Base-by-base conservation (phyloP, 1,139 yeast species). In the Candida freyschussii region DNA sequence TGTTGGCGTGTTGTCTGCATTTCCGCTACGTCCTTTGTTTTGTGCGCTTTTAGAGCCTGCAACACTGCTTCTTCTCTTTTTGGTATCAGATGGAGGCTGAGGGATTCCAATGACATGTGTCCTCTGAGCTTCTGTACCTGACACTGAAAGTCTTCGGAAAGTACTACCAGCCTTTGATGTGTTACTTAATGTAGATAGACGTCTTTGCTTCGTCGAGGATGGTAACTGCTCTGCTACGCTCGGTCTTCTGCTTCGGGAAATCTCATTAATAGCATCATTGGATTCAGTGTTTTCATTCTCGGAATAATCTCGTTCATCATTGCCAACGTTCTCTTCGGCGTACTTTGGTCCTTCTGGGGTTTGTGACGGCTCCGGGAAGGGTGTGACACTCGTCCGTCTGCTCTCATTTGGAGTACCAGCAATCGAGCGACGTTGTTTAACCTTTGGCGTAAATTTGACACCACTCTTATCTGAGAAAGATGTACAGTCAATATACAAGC, bases 361-460 rank as follows among this genome's bases (percentile, higher is more conserved):
- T 3, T 7, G 16, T 25, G 24, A 12, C 9, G 19, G 10, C 9
- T 18, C 33, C 14, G 31, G 18, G n/a, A 31, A 16, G 2, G 48
- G 41, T 1, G 47, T 36, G 4, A 40, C 42, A 22, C 49, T 46
- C 3, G 44, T 17, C 26, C 37, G 43, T 37, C 48, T 42, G 29
- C 47, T 43, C 8, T 18, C 27, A 4, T 34, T 21, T 8, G 47
- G 43, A 0, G 49, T 40, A 4, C 22, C 22, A 3, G 40, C 17
- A 2, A 41, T 44, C 28, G 49, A 52, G 32, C 66, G 53, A 45
- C 67, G 62, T 34, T 59, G 63, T 29, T 52, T 56, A 6, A 53
- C 47, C 36, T 62, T 62, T 2, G 68, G 68, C 3, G 59, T 54
- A 43, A 63, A 63, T 29, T 65, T 57, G 7, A 60, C 57, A 20